A percentile compares a stretch with the other conserved stretches of the same genome.
These are phyloP conservation scores for Lasiodiplodia sp. DNA, from an alignment of 2,329 filamentous ascomycete species.

Conservation along the genomic window DNA sequence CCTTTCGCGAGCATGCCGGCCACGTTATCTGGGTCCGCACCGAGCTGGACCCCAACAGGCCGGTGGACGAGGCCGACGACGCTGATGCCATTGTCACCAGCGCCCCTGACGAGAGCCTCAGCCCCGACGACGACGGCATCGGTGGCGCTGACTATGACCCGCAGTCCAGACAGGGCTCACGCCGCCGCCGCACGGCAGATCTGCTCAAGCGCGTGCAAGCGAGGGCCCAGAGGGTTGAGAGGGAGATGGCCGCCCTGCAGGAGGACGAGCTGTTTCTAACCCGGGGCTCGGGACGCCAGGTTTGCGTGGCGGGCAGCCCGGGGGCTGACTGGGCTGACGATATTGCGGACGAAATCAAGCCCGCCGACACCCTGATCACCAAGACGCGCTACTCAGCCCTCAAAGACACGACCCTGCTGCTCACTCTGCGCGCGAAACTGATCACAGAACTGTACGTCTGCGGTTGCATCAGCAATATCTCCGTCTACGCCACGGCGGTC, in stretches of 20 bases:
- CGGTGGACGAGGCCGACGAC: slow-evolving; percentile 58
- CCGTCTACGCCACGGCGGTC: slow-evolving; percentile 88
- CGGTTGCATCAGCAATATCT: slow-evolving; percentile 84
- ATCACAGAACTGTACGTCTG: slow-evolving; percentile 90
- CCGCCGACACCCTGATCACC: slow-evolving; percentile 61
- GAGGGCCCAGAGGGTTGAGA: slow-evolving; percentile 35
- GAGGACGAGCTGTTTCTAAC: slow-evolving; percentile 57
- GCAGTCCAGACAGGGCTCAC: slow-evolving; percentile 46
- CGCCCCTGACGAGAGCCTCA: slow-evolving; percentile 41
- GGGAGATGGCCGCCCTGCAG: slow-evolving; percentile 31
- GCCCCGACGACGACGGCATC: slow-evolving; percentile 42
- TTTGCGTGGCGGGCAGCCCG: slow-evolving; percentile 52
- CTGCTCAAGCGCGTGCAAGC: slow-evolving; percentile 47
- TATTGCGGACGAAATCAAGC: slow-evolving; percentile 58
- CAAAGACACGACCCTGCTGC: slow-evolving; percentile 73
- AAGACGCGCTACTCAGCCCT: slow-evolving; percentile 93
- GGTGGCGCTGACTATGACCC: slow-evolving; percentile 31
- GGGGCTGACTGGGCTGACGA: slow-evolving; percentile 59
- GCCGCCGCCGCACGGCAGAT: slow-evolving; percentile 42
- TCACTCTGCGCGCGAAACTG: slow-evolving; percentile 81
- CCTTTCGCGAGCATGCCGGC: slow-evolving; percentile 73
- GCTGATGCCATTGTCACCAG: slow-evolving; percentile 54
- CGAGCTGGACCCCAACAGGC: slow-evolving; percentile 70
- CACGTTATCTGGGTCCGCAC: slow-evolving; percentile 87
- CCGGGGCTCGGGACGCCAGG: slow-evolving; percentile 45